These are phyloP conservation scores for Closterium sp. DNA, from an alignment of 139 green algal species.

Conservation along the genomic window DNA sequence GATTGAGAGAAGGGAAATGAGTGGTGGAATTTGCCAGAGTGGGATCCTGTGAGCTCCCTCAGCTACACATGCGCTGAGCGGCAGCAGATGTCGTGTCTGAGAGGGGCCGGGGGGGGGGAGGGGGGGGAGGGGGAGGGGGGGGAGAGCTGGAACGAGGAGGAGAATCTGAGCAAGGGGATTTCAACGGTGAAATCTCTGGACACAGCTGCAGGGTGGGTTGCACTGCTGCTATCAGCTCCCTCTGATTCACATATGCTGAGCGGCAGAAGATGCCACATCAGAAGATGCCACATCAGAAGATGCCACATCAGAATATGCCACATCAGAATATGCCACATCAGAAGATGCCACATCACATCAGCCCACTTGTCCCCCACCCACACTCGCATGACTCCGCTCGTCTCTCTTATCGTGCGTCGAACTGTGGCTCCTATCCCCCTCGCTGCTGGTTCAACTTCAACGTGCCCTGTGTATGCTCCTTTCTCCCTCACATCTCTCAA, in stretches of 20 bases:
- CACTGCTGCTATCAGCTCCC: no score
- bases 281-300: no score
- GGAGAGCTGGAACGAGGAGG: not conserved
- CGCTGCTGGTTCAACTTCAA: no score
- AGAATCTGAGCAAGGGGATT: no score
- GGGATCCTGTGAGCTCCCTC: not conserved
- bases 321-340: not conserved
- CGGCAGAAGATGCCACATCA: no score
- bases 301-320: not conserved
- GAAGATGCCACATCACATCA: not conserved
- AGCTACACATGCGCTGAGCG: slow-evolving; percentile 2
- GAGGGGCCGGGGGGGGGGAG: no score
- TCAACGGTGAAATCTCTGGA: no score
- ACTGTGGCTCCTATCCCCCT: not conserved
- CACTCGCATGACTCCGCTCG: not conserved
- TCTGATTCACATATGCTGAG: no score
- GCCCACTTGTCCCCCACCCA: not conserved
- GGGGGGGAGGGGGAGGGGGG: no score
- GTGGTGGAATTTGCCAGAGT: not conserved
- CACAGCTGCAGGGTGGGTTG: no score
- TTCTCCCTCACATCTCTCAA: not conserved
- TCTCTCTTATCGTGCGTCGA: no score
- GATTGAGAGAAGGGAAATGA: not conserved
- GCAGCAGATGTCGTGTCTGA: slow-evolving; percentile 19
- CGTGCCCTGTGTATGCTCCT: no score